A percentile compares a stretch with the other conserved stretches of the same genome.
Evolutionary conservation across 2,329 filamentous ascomycete genomes (phyloP).

Genomic region (Arthrobotrys sphaeroides): DNA sequence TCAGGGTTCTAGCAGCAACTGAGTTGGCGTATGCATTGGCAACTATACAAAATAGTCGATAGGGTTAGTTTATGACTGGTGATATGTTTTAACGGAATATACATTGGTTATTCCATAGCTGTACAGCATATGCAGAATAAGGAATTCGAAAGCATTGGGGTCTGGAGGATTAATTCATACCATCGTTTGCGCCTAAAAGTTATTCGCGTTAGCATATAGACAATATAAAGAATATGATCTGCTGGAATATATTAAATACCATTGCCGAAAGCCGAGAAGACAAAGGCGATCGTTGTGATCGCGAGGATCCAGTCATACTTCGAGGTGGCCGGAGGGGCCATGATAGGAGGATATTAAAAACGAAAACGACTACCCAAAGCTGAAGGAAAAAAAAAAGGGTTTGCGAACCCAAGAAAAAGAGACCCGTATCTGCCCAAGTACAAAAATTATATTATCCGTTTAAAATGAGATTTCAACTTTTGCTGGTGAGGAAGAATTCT

Average conservation of each 20-base stretch:
- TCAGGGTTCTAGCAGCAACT: slow-evolving; percentile 78
- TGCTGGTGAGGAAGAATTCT: background rate
- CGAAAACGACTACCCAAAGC: background rate
- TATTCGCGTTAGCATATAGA: background rate
- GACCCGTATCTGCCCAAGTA: background rate
- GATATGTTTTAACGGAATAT: background rate
- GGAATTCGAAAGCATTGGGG: background rate
- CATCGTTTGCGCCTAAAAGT: slow-evolving; percentile 26
- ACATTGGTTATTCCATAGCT: too few relatives aligned
- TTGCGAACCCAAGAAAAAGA: background rate
- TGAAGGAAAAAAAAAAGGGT: background rate
- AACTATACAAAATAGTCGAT: slow-evolving; percentile 63
- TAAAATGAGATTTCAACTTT: background rate
- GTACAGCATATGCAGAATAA: background rate
- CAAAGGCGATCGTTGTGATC: slow-evolving; percentile 49
- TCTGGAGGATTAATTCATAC: background rate
- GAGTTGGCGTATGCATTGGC: slow-evolving; percentile 84
- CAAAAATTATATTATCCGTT: background rate
- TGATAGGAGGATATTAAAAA: background rate
- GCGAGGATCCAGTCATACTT: slow-evolving; percentile 49
- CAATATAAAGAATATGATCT: background rate
- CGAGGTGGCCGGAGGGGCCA: slow-evolving; percentile 17
- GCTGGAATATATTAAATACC: background rate
- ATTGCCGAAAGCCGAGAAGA: slow-evolving; percentile 42
- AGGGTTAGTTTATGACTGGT: background rate